Percentiles rank a stretch among this genome's conserved stretches.
Conservation (phyloP, 768 basidiomycete species). For the Phanerochaete sordida region DNA sequence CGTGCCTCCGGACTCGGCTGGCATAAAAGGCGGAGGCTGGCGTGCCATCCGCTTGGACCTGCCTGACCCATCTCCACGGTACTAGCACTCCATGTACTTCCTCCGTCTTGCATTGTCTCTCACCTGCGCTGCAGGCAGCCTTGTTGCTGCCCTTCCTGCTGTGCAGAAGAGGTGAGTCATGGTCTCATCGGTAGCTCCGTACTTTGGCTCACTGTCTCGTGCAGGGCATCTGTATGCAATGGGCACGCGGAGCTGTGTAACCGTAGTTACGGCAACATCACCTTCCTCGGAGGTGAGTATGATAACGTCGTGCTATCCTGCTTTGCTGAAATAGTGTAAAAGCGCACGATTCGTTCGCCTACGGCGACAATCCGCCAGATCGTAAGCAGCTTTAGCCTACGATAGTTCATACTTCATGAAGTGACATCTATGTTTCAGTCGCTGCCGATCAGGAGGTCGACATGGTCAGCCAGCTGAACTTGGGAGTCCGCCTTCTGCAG, state of each 20-base stretch:
- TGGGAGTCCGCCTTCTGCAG: conserved; percentile 58
- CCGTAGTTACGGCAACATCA: conserved; percentile 48
- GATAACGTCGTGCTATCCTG: background rate
- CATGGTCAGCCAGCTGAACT: conserved; percentile 43
- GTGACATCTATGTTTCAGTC: conserved; percentile 25
- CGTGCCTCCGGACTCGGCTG: background rate
- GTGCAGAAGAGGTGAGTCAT: background rate
- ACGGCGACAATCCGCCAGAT: conserved; percentile 42
- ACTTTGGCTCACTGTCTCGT: background rate
- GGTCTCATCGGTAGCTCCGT: background rate
- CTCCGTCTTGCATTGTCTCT: background rate
- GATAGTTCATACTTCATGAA: background rate
- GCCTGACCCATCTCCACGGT: background rate
- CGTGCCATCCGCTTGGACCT: background rate
- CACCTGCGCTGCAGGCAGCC: background rate
- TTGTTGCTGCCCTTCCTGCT: background rate
- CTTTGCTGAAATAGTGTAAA: background rate
- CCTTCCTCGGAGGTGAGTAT: conserved; percentile 29
- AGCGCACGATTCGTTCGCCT: conserved; percentile 56
- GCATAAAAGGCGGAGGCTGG: background rate
- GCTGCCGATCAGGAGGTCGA: conserved; percentile 49
- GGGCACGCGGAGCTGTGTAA: conserved; percentile 61
- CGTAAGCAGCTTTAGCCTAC: conserved; percentile 27
- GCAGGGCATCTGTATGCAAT: conserved; percentile 47
- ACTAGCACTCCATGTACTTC: background rate